Evolutionary conservation across 1,284 basidiomycete species (phyloP).

Genomic region (Microbotryomycetes sp.): DNA sequence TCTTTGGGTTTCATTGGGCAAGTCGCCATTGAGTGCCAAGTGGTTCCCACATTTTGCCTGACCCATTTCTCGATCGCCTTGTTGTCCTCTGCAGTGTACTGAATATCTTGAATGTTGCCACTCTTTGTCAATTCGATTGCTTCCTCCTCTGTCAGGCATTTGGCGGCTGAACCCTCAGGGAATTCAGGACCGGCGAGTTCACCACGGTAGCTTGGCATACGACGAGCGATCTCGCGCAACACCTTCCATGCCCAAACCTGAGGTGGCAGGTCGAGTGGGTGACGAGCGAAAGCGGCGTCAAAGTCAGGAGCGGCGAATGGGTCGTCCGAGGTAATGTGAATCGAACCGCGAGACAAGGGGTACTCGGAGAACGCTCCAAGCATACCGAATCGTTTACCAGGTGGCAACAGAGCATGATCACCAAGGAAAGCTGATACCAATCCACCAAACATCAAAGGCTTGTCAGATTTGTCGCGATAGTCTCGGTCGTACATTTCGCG

Average conservation of each 20-base stretch:
- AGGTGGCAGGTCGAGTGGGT: conserved; percentile 50
- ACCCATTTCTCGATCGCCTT: conserved; percentile 49
- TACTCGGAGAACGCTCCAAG: conserved; percentile 44
- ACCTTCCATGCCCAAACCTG: conserved; percentile 57
- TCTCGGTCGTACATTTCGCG: conserved; percentile 59
- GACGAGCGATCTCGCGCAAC: conserved; percentile 52
- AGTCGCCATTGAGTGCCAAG: conserved; percentile 45
- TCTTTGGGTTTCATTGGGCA: conserved; percentile 60
- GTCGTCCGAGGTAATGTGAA: conserved; percentile 35
- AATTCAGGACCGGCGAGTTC: conserved; percentile 52
- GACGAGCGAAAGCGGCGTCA: conserved; percentile 31
- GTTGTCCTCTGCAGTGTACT: conserved; percentile 56
- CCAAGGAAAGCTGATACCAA: conserved; percentile 14
- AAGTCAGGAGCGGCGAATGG: conserved; percentile 34
- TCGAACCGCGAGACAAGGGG: conserved; percentile 32
- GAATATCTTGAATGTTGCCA: conserved; percentile 48
- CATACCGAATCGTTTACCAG: conserved; percentile 16
- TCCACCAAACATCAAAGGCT: conserved; percentile 56
- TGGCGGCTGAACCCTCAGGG: conserved; percentile 48
- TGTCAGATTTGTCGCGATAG: conserved; percentile 69
- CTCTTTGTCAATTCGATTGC: conserved; percentile 44
- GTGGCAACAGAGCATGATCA: conserved; percentile 18
- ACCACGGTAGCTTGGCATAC: conserved; percentile 55
- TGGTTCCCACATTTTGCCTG: conserved; percentile 36
- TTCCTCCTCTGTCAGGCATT: conserved; percentile 29